Evolutionary conservation across 495 filamentous ascomycete species (phyloP).

Genomic region (Aspergillus ellipticus): DNA sequence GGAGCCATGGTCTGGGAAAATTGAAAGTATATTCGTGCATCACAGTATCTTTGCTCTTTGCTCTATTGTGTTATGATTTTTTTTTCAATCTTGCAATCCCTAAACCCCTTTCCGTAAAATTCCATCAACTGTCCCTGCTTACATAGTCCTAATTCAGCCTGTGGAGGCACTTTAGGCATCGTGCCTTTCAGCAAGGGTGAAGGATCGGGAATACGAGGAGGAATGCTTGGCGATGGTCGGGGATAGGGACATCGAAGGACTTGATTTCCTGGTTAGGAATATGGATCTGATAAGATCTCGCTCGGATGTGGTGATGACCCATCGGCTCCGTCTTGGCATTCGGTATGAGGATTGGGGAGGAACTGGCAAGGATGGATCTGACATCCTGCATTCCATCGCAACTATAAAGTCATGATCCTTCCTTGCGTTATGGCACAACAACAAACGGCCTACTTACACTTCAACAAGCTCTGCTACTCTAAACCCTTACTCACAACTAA

Average conservation of each 20-base stretch:
- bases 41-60: too few relatives aligned
- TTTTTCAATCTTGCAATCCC: not conserved
- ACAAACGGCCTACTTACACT: not conserved
- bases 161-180: not conserved
- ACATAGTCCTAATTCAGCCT: not conserved
- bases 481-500: not conserved
- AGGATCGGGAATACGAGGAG: not conserved
- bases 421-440: not conserved
- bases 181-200: not conserved
- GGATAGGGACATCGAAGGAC: not conserved
- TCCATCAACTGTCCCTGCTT: not conserved
- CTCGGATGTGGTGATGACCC: not conserved
- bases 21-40: too few relatives aligned
- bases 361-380: not conserved
- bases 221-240: not conserved
- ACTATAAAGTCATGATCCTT: not conserved
- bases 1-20: not conserved
- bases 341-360: not conserved
- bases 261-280: conserved; percentile 1
- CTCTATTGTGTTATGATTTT: not conserved
- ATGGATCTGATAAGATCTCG: conserved; percentile 8
- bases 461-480: not conserved
- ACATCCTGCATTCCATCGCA: not conserved
- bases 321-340: not conserved
- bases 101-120: not conserved